Evolutionary conservation across 768 basidiomycete species (phyloP), one percentile per base, ranked within the genome.

Genomic region (Coprinopsis strossmayeri): DNA sequence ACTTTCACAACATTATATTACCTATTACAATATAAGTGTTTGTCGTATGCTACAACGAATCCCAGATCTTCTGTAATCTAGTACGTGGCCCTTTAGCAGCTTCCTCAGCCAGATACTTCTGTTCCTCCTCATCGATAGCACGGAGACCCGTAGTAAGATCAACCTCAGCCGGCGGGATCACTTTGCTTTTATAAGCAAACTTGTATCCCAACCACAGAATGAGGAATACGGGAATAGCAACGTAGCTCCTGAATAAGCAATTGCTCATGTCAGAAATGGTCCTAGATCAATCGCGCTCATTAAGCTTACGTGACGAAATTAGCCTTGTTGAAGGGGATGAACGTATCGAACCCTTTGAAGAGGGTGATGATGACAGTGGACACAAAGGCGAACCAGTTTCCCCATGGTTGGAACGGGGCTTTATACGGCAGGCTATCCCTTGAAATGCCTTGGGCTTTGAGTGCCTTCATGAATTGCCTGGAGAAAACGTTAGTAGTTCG

Each of bases 111-210:
- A 77, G 51, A 55, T 69, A 79, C 48, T 61, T 65, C 54, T 73
- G 67, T 61, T 87, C 82, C 57, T 81, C 82, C 38, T 81, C 79
- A 53, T 84, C 75, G 44, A 86, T 82, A 51, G 72, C 72, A 26
- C 71, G 65, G 53, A 80, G 69, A 15, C 80, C 81, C 7, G 76
- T 75, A 32, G 79, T 61, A 20, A 86, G 71, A 59, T 88, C 83
- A 38, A 82, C 77, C 46, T 79, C 68, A 27, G 69, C 64, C 3
- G 71, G 59, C 12, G 71, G 69, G 53, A 76, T 69, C 23, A 64
- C 47, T 45, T 54, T 65, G 7, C 73, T 72, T 38, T 53, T 62
- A 48, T 63, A 66, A 9, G 54, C 25, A 15, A 70, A 27, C 49
- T 74, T 75, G 56, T 76, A 76, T 3, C 66, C 67, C 10, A 63